These are phyloP conservation scores for Cladosporium sp. DNA, from an alignment of 2,329 filamentous ascomycete species.

Conservation along the genomic window DNA sequence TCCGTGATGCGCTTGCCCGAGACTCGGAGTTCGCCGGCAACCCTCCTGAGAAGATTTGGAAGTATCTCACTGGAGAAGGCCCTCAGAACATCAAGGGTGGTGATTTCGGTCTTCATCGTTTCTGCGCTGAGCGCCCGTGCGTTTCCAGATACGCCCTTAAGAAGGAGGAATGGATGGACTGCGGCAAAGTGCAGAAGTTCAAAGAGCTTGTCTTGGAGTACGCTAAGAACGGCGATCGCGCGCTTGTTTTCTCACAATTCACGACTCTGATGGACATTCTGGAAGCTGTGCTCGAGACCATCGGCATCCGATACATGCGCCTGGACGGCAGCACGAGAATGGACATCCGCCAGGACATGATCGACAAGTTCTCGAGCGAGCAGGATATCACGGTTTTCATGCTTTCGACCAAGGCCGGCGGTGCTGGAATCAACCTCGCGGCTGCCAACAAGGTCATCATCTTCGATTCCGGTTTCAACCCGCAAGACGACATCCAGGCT, in stretches of 20 bases:
- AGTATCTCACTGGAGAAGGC: constrained; percentile 67
- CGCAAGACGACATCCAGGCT: constrained; percentile 95
- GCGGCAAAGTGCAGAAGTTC: constrained; percentile 78
- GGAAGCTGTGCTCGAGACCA: constrained; percentile 69
- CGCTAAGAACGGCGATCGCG: constrained; percentile 74
- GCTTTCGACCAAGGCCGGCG: constrained; percentile 86
- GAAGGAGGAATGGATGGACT: constrained; percentile 60
- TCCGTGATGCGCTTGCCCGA: constrained; percentile 41
- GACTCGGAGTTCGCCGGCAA: constrained; percentile 31
- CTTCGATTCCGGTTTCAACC: constrained; percentile 96
- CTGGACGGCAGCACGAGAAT: constrained; percentile 82
- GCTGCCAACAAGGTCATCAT: constrained; percentile 97
- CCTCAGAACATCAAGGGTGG: constrained; percentile 71
- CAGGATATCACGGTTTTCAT: constrained; percentile 81
- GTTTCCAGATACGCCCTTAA: constrained; percentile 55
- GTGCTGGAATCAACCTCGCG: constrained; percentile 94
- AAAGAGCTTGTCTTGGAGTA: constrained; percentile 69
- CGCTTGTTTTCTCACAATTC: constrained; percentile 90
- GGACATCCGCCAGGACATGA: constrained; percentile 75
- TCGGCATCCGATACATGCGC: constrained; percentile 72
- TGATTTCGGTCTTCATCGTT: constrained; percentile 59
- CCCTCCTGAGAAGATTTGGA: constrained; percentile 34
- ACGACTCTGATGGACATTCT: constrained; percentile 87
- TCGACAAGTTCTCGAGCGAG: constrained; percentile 79
- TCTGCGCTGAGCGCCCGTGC: constrained; percentile 52